These are phyloP conservation scores for Arachnomyces sp. DNA, from an alignment of 2,329 filamentous ascomycete species.

Conservation along the genomic window DNA sequence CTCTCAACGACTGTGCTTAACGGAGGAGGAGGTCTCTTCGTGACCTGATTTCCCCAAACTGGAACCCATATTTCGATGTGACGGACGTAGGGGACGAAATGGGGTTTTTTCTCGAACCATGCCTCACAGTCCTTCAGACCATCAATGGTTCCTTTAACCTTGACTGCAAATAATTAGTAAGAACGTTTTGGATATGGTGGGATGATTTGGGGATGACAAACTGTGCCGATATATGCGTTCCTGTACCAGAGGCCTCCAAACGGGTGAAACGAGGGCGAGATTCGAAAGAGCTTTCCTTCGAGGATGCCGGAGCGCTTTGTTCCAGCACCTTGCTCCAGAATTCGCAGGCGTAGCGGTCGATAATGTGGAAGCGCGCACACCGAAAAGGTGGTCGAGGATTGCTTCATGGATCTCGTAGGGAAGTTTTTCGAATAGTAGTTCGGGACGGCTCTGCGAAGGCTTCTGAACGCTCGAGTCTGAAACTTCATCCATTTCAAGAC, in stretches of 20 bases:
- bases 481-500: too few relatives aligned
- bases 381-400: conserved; percentile 64
- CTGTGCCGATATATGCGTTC: conserved; percentile 64
- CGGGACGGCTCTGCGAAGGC: too few relatives aligned
- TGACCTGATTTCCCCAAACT: conserved; percentile 53
- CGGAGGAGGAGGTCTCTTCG: conserved; percentile 40
- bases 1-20: too few relatives aligned
- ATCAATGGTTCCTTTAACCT: conserved; percentile 63
- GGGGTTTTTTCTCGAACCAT: conserved; percentile 54
- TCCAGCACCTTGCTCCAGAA: conserved; percentile 51
- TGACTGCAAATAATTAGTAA: conserved; percentile 38
- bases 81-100: conserved; percentile 58
- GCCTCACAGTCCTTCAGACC: conserved; percentile 52
- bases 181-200: too few relatives aligned
- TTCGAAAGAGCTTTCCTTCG: conserved; percentile 60
- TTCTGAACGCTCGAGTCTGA: too few relatives aligned
- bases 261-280: conserved; percentile 50
- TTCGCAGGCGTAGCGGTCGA: conserved; percentile 50
- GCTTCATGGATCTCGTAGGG: conserved; percentile 66
- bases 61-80: conserved; percentile 74
- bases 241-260: conserved; percentile 64
- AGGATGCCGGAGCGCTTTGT: conserved; percentile 58
- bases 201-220: too few relatives aligned
- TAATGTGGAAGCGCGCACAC: conserved; percentile 56
- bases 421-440: conserved; percentile 34